Evolutionary conservation across 2,329 filamentous ascomycete genomes (phyloP).

Genomic region (Fusarium miscanthi): DNA sequence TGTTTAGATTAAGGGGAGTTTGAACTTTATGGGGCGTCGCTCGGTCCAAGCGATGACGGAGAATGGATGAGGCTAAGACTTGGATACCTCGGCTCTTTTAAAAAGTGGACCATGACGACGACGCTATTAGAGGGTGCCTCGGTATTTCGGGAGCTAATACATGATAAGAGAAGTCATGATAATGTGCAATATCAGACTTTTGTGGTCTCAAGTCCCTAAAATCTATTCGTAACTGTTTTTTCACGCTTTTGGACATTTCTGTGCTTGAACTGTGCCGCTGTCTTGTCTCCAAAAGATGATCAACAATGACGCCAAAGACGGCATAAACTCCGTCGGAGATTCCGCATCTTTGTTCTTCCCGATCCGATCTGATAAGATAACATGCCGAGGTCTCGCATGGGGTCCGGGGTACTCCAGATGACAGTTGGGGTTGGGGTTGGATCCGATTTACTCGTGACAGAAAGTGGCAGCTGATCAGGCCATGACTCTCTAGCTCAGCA

Average conservation of each 20-base stretch:
- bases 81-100: slow-evolving; percentile 19
- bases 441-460: background rate
- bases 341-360: background rate
- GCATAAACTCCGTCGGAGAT: background rate
- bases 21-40: slow-evolving; percentile 21
- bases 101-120: slow-evolving; percentile 25
- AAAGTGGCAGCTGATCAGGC: background rate
- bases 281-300: background rate
- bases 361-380: slow-evolving; percentile 18
- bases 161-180: background rate
- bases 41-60: slow-evolving; percentile 30
- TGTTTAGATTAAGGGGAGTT: slow-evolving; percentile 4
- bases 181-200: background rate
- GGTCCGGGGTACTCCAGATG: background rate
- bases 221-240: background rate
- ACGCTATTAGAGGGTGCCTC: background rate
- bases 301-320: background rate
- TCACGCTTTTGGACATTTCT: background rate
- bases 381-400: background rate
- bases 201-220: fast-evolving
- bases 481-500: background rate
- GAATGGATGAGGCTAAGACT: slow-evolving; percentile 30
- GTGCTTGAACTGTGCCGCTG: background rate
- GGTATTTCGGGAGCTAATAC: background rate
- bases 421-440: background rate